Conservation (phyloP, 768 basidiomycete species). For the Naematelia aurantialba region DNA sequence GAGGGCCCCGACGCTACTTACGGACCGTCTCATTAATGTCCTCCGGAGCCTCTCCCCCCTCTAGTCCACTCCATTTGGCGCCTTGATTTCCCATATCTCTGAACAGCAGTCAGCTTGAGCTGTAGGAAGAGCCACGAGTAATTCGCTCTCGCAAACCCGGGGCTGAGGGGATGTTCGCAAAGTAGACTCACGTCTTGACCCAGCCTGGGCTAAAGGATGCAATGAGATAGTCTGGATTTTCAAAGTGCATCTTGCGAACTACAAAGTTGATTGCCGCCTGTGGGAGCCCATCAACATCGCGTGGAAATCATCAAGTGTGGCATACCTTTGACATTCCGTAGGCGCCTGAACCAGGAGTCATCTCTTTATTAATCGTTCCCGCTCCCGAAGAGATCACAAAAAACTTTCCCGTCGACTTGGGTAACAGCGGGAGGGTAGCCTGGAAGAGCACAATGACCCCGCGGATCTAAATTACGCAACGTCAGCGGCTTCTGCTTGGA, state of each 20-base stretch:
- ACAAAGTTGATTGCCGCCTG: slow-evolving; percentile 15
- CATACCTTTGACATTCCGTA: slow-evolving; percentile 17
- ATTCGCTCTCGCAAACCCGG: too few relatives aligned
- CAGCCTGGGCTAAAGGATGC: slow-evolving; percentile 20
- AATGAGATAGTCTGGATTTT: slow-evolving; percentile 16
- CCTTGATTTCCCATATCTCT: slow-evolving; percentile 6
- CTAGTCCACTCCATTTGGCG: background rate
- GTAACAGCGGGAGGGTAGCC: slow-evolving; percentile 9
- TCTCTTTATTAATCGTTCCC: slow-evolving; percentile 17
- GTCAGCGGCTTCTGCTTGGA: background rate
- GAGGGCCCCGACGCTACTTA: background rate
- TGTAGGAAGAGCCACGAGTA: too few relatives aligned
- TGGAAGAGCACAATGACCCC: slow-evolving; percentile 23
- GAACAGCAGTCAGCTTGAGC: too few relatives aligned
- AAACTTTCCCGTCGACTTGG: slow-evolving; percentile 11
- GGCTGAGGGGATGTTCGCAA: too few relatives aligned
- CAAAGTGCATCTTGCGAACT: slow-evolving; percentile 14
- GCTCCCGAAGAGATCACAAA: slow-evolving; percentile 20
- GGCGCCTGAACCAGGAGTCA: slow-evolving; percentile 9
- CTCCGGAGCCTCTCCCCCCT: slow-evolving; percentile 58
- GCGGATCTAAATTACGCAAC: slow-evolving; percentile 5
- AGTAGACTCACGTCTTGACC: slow-evolving; percentile 19
- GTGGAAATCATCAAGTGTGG: background rate
- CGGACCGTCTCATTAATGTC: slow-evolving; percentile 4
- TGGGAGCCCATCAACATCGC: background rate